Conservation (phyloP, 768 basidiomycete species). For the Leccinum disarticulatum region DNA sequence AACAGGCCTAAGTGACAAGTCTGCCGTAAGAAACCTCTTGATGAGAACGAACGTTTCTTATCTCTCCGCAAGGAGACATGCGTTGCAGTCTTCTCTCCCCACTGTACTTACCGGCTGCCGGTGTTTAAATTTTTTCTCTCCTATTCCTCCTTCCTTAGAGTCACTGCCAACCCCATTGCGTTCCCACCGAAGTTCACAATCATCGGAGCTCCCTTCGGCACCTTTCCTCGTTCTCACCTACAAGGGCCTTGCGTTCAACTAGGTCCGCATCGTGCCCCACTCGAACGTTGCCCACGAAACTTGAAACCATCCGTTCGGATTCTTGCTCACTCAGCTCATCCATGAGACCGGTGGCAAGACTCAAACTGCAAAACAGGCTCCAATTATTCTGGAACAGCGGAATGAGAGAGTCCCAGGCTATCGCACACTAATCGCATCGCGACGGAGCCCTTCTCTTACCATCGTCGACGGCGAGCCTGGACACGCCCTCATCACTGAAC, state of each 20-base stretch:
- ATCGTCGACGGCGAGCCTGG: conserved; percentile 2
- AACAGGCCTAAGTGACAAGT: too few relatives aligned
- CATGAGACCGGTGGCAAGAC: conserved; percentile 18
- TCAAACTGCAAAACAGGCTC: too few relatives aligned
- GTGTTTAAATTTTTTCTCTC: too few relatives aligned
- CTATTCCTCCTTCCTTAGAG: too few relatives aligned
- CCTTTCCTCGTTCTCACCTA: conserved; percentile 30
- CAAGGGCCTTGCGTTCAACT: conserved; percentile 30
- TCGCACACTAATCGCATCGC: conserved; percentile 9
- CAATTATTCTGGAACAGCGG: too few relatives aligned
- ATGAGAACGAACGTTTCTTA: too few relatives aligned
- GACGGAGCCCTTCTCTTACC: conserved; percentile 27
- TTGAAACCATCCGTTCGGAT: conserved; percentile 35
- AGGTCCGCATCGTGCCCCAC: conserved; percentile 25
- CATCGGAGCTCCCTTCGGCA: conserved; percentile 35
- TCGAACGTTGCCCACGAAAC: conserved; percentile 27
- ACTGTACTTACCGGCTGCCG: too few relatives aligned
- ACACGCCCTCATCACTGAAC: too few relatives aligned
- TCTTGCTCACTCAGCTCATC: conserved; percentile 33
- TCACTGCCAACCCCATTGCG: conserved; percentile 7
- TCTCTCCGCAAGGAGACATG: too few relatives aligned
- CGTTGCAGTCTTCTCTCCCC: too few relatives aligned
- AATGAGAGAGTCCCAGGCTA: conserved; percentile 32
- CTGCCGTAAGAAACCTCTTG: too few relatives aligned
- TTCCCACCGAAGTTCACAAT: conserved; percentile 22